phyloP scores from a whole-genome alignment of 345 rosid species.

The Bretschneidera sinensis region DNA sequence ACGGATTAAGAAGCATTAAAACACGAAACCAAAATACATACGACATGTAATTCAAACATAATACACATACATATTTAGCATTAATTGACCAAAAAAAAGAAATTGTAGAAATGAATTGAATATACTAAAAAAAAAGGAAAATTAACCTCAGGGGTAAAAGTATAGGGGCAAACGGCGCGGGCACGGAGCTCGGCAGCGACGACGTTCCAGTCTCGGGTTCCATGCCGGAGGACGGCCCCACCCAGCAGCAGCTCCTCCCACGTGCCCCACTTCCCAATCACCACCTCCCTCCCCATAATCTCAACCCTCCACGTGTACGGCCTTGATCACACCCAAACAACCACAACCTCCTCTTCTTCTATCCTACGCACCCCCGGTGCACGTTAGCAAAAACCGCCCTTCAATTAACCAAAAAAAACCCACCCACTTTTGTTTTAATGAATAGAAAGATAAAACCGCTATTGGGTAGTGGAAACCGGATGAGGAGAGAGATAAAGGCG shows the following conservation, averaged over 20 bases:
- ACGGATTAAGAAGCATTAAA: neutral
- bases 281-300: slow-evolving; percentile 30
- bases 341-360: neutral
- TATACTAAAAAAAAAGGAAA: neutral
- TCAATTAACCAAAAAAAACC: neutral
- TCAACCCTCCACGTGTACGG: slow-evolving; percentile 13
- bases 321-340: neutral
- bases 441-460: neutral
- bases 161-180: slow-evolving; percentile 45
- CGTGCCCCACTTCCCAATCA: slow-evolving; percentile 61
- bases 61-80: neutral
- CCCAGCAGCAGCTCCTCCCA: slow-evolving; percentile 91
- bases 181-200: slow-evolving; percentile 75
- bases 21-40: neutral
- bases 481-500: neutral
- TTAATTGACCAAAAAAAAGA: neutral
- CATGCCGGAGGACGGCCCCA: slow-evolving; percentile 89
- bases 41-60: neutral
- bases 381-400: slow-evolving; percentile 16
- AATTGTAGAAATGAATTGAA: neutral
- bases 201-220: slow-evolving; percentile 66
- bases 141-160: slow-evolving; percentile 72
- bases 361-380: slow-evolving; percentile 25
- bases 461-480: neutral
- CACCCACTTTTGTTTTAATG: neutral